A percentile compares a stretch with the other conserved stretches of the same genome.
These are phyloP conservation scores for Mucuna pruriens DNA, from an alignment of 306 rosid genomes.

Conservation along the genomic window DNA sequence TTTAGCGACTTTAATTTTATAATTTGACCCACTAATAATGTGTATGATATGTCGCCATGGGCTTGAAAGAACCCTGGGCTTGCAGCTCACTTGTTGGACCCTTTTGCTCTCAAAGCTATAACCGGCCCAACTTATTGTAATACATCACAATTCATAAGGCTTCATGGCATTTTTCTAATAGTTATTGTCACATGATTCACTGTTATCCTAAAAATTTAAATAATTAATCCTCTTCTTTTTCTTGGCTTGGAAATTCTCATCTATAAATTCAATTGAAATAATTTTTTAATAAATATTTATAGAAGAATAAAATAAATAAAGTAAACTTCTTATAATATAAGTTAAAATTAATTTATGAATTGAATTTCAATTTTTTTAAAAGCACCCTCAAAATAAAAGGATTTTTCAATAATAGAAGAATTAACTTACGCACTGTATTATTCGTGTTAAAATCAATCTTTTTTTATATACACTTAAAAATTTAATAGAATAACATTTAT, in stretches of 20 bases:
- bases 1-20: too few relatives aligned
- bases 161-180: not conserved
- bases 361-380: too few relatives aligned
- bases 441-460: not conserved
- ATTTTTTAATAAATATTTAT: too few relatives aligned
- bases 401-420: not conserved
- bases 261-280: too few relatives aligned
- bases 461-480: not conserved
- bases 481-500: too few relatives aligned
- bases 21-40: too few relatives aligned
- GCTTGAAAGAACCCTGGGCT: not conserved
- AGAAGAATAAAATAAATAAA: not conserved
- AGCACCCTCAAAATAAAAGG: too few relatives aligned
- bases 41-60: not conserved
- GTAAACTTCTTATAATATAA: too few relatives aligned
- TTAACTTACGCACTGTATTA: too few relatives aligned
- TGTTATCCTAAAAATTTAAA: not conserved
- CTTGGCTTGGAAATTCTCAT: too few relatives aligned
- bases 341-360: too few relatives aligned
- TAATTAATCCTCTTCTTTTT: not conserved
- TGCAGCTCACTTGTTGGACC: not conserved
- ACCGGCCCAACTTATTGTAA: not conserved
- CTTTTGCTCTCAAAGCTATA: not conserved
- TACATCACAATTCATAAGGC: too few relatives aligned
- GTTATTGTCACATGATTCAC: not conserved